Evolutionary conservation across 768 basidiomycete species (phyloP), one percentile per base, ranked within the genome.

Genomic region (Auricularia heimuer): DNA sequence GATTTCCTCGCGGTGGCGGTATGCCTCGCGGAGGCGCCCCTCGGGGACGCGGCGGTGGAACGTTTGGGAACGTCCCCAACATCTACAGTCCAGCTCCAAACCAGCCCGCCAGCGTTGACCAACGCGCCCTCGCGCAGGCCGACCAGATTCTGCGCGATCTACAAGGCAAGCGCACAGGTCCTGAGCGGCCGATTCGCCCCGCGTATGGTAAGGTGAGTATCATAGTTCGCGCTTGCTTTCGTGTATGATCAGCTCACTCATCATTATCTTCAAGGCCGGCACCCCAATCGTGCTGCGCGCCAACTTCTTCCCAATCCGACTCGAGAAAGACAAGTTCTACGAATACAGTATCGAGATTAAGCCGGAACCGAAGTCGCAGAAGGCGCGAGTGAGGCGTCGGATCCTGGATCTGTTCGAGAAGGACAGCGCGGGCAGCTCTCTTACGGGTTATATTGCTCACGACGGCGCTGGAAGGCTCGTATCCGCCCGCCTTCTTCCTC

Each of bases 281-380:
- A 76, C 63, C 8, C 68, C 77, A 0, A 79, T 84, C 67, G 80
- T 72, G 0, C 72, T 88, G 16, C 79, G 87, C 1, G 79, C 86
- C 33, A 89, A 88, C 70, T 87, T 87, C 74, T 88, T 87, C 71
- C 70, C 84, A 0, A 68, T 88, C 14, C 77, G 71, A 36, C 4
- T 44, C 24, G 77, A 79, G 54, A 77, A 77, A 0, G 78, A 77
- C 7, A 75, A 76, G 0, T 70, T 85, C 8, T 85, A 81, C 69
- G 85, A 88, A 65, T 89, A 88, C 68, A 71, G 72, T 21, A 78
- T 88, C 42, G 75, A 80, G 24, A 81, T 86, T 56, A 71, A 72
- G 14, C 84, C 85, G 0, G 79, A 76, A 62, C 74, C 80, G 0
- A 78, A 79, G 34, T 51, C 47, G 47, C 47, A 51, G 37, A 75